These are phyloP conservation scores for Boletus coccyginus DNA, from an alignment of 768 basidiomycete genomes.

Conservation along the genomic window DNA sequence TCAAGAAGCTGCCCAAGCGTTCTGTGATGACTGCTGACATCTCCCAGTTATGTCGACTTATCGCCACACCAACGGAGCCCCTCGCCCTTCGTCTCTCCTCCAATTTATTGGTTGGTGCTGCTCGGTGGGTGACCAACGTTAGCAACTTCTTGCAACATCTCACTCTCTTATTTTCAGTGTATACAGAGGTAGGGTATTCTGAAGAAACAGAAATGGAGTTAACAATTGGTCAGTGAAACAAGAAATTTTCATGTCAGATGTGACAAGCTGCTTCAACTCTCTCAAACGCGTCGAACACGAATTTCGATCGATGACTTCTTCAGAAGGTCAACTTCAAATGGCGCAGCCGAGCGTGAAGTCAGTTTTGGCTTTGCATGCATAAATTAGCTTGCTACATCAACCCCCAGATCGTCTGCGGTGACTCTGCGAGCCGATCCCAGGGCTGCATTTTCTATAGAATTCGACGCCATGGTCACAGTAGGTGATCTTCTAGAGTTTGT, in stretches of 20 bases:
- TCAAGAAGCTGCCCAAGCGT: slow-evolving; percentile 78
- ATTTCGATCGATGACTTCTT: slow-evolving; percentile 42
- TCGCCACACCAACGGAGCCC: slow-evolving; percentile 81
- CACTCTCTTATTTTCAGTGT: slow-evolving; percentile 32
- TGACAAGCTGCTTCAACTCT: slow-evolving; percentile 70
- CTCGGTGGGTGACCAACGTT: slow-evolving; percentile 52
- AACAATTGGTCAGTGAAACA: slow-evolving; percentile 60
- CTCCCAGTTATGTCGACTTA: slow-evolving; percentile 72
- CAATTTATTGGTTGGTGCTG: slow-evolving; percentile 86
- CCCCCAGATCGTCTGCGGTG: slow-evolving; percentile 45
- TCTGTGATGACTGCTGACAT: slow-evolving; percentile 88
- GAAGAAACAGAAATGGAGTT: neutral
- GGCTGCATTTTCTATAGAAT: slow-evolving; percentile 50
- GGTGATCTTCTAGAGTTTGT: slow-evolving; percentile 18
- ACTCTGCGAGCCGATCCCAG: slow-evolving; percentile 53
- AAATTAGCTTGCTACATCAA: neutral
- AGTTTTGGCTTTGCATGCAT: slow-evolving; percentile 12
- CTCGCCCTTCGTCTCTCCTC: slow-evolving; percentile 84
- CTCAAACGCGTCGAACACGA: slow-evolving; percentile 80
- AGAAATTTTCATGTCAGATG: slow-evolving; percentile 79
- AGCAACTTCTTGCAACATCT: neutral
- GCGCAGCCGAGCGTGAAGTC: slow-evolving; percentile 64
- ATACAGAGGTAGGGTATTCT: slow-evolving; percentile 41
- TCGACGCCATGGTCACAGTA: slow-evolving; percentile 65
- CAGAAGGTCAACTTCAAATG: slow-evolving; percentile 65